These are phyloP conservation scores for Xylariomycetidae sp. DNA, from an alignment of 2,329 filamentous ascomycete species.

Conservation along the genomic window DNA sequence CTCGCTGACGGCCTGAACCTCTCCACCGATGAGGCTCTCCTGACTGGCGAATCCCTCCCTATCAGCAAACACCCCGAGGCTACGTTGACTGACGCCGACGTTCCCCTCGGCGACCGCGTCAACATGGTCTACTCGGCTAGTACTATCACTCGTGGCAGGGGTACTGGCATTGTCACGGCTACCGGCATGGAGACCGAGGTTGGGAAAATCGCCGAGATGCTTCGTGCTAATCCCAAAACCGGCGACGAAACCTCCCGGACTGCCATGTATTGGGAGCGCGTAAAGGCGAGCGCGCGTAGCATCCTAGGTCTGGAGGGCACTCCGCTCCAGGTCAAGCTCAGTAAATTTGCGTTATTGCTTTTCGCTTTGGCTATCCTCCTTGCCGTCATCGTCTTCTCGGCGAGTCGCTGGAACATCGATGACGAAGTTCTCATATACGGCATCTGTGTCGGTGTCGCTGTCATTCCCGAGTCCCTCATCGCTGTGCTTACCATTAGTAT, in stretches of 20 bases:
- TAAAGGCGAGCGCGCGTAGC: conserved; percentile 37
- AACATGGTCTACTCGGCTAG: conserved; percentile 70
- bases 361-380: conserved; percentile 66
- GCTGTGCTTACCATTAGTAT: conserved; percentile 63
- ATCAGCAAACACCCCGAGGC: conserved; percentile 60
- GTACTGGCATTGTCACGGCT: conserved; percentile 62
- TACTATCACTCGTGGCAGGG: conserved; percentile 67
- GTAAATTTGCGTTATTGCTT: conserved; percentile 76
- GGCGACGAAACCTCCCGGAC: conserved; percentile 43
- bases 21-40: conserved; percentile 69
- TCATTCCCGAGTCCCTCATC: conserved; percentile 53
- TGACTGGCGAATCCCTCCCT: conserved; percentile 69
- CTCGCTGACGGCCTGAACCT: conserved; percentile 65
- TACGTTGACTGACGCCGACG: conserved; percentile 46
- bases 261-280: conserved; percentile 38
- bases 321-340: conserved; percentile 78
- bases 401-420: conserved; percentile 47
- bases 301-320: conserved; percentile 69
- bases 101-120: conserved; percentile 63
- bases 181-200: conserved; percentile 74
- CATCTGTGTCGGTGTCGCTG: conserved; percentile 45
- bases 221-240: conserved; percentile 55
- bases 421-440: conserved; percentile 55
- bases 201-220: conserved; percentile 67
- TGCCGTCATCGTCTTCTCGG: conserved; percentile 58